Evolutionary conservation across 225 moss, liverwort and hornwort genomes (phyloP), one percentile per base, ranked within the genome.

Genomic region (Asterella californica): DNA sequence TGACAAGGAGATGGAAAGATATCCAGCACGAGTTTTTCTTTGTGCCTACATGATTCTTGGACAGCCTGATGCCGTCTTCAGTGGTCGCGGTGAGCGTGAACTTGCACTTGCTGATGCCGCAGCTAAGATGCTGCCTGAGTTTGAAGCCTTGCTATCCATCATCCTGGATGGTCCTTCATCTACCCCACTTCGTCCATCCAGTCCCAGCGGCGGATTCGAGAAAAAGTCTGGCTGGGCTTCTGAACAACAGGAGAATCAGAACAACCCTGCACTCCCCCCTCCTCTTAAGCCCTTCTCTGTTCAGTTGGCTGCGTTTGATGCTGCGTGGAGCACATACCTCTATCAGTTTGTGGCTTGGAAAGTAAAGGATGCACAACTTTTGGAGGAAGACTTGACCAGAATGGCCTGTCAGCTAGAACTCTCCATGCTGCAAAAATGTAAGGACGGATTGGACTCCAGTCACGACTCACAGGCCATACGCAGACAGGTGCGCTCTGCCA

Each of bases 331-430:
- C 86, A 76, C 88, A 29, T 96, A 96, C 65, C 80, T 96, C 32
- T 91, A 94, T 81, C 90, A 92, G 36, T 96, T 96, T 64, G 92
- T 96, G 50, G 94, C 91, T 17, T 96, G 96, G 94, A 94, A 96
- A 84, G 90, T 92, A 57, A 94, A 94, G 74, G 96, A 96, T 75
- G 96, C 94, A 7, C 85, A 88, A 61, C 87, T 90, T 63, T 83
- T 96, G 21, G 96, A 94, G 76, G 92, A 90, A 75, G 94, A 94
- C 75, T 88, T 96, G 87, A 90, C 90, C 33, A 87, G 89, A 49
- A 94, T 96, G 94, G 90, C 96, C 9, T 94, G 94, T 70, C 96
- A 96, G 68, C 91, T 96, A 48, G 96, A 96, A 80, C 76, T 94
- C 30, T 96, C 94, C 15, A 94, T 94, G 96, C 84, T 92, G 46